phyloP scores from a whole-genome alignment of 202 grass and related monocot genomes.

The Schoenoplectus tabernaemontani region DNA sequence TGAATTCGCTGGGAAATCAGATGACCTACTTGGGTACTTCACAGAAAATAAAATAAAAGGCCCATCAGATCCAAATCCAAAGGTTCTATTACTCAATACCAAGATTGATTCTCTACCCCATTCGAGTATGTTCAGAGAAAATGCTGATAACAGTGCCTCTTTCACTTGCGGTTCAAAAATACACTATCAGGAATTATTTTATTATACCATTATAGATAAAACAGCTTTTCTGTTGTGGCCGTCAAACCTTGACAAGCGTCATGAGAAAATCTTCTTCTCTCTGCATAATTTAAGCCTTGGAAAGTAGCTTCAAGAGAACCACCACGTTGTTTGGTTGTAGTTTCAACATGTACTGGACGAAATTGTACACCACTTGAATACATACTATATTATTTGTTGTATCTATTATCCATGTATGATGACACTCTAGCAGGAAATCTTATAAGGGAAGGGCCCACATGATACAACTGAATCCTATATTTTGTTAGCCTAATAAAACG shows the following conservation, averaged over 20 bases:
- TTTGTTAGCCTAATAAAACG: slow-evolving; percentile 2
- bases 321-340: slow-evolving; percentile 17
- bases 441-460: neutral
- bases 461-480: slow-evolving; percentile 9
- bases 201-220: neutral
- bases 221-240: neutral
- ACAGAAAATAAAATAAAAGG: too few relatives aligned
- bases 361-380: slow-evolving; percentile 16
- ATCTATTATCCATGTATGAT: slow-evolving; percentile 19
- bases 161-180: neutral
- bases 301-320: slow-evolving; percentile 11
- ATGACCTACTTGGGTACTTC: too few relatives aligned
- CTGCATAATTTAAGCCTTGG: neutral
- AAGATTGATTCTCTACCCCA: neutral
- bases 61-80: neutral
- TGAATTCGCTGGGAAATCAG: neutral
- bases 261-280: neutral
- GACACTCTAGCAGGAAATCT: slow-evolving; percentile 23
- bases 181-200: neutral
- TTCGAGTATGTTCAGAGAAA: neutral
- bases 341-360: neutral
- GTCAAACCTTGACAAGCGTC: neutral
- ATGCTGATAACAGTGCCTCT: neutral
- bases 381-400: neutral
- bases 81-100: neutral